Evolutionary conservation across 331 rosid genomes (phyloP).

Genomic region (Pyracantha coccinea): DNA sequence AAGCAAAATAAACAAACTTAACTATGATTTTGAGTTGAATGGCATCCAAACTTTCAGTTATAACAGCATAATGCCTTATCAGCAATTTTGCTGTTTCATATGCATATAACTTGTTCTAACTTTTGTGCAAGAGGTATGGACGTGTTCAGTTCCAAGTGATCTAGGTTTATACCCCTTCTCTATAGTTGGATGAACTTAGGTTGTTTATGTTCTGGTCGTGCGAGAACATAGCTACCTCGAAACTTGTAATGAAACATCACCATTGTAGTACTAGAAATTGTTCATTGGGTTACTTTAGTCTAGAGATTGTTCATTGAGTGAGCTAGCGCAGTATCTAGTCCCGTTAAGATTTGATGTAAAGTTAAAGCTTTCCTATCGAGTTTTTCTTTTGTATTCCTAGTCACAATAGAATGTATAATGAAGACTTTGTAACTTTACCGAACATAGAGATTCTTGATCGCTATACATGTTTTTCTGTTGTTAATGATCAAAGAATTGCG

Average conservation of each 20-base stretch:
- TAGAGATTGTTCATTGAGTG: not conserved
- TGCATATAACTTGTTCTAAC: not conserved
- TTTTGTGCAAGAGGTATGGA: not conserved
- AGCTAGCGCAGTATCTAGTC: not conserved
- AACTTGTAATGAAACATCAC: not conserved
- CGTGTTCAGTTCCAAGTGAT: not conserved
- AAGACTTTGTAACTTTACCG: not conserved
- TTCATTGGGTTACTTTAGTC: not conserved
- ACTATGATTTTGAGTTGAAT: not conserved
- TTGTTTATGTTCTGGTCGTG: not conserved
- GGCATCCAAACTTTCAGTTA: not conserved
- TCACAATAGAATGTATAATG: not conserved
- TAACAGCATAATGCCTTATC: not conserved
- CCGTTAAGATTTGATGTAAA: not conserved
- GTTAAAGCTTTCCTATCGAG: not conserved
- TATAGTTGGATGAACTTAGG: not conserved
- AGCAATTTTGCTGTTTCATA: not conserved
- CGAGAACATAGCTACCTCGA: not conserved
- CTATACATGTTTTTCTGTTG: not conserved
- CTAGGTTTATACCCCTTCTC: not conserved
- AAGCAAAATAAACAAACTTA: not conserved
- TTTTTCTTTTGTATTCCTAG: not conserved
- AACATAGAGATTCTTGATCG: not conserved
- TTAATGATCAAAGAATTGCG: constrained; percentile 4
- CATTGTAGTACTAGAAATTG: not conserved